Evolutionary conservation across 768 basidiomycete genomes (phyloP), one percentile per base, ranked within the genome.

Genomic region (Russula virescens): DNA sequence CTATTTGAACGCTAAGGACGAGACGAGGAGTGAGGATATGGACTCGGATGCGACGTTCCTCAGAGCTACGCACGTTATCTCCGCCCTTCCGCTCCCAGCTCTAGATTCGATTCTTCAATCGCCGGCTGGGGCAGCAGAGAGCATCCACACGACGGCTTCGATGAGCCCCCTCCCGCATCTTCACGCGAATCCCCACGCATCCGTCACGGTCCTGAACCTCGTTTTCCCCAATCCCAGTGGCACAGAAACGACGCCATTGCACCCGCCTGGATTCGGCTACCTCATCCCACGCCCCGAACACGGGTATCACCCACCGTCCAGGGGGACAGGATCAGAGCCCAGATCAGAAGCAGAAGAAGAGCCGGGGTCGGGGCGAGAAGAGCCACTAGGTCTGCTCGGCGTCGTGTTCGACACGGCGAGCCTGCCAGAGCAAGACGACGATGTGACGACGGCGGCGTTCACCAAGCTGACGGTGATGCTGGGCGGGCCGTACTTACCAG

Each of bases 211-310:
- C 42, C 76, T 94, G 67, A 96, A 92, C 76, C 77, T 98, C 69
- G 82, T 98, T 66, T 98, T 96, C 76, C 76, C 84, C 48, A 70
- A 72, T 34, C 35, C 58, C n/a, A 13, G 13, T 21, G 81, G 34
- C 72, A 76, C 25, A 56, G 50, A 68, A 40, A 70, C 57, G 75
- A 61, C 71, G 25, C 68, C 71, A 25, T 79, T 95, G 53, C 88
- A 93, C 68, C 93, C 94, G 0, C 79, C 80, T 2, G 96, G 96
- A 4, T 99, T 98, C 71, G 96, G 96, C 10, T 98, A 94, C 76
- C 87, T 99, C 70, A 81, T 97, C 56, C 94, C 95, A 0, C 89
- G 94, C 18, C 85, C 89, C 0, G 75, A 74, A 35, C 72, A 72
- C 5, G 86, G 79, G 23, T 88, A 90, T 66, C 69, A 73, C n/a